Evolutionary conservation across 2,329 filamentous ascomycete species (phyloP).

Genomic region (Periconia digitata): DNA sequence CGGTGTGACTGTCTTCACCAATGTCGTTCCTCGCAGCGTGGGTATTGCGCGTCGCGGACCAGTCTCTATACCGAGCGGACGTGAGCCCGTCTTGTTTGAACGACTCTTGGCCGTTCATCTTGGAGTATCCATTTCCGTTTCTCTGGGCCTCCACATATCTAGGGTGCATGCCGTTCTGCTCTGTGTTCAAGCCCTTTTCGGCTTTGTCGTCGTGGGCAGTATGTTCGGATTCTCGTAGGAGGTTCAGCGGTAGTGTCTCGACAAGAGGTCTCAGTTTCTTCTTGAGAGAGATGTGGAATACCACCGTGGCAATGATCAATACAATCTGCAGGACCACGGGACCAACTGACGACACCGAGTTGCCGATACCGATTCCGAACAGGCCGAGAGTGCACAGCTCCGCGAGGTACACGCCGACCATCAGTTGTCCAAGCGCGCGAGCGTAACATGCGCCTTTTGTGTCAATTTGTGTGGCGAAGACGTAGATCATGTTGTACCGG

Average conservation of each 20-base stretch:
- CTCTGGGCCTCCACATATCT: too few species aligned
- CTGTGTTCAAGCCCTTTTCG: slow-evolving; percentile 6
- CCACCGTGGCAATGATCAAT: slow-evolving; percentile 43
- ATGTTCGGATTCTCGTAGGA: slow-evolving; percentile 23
- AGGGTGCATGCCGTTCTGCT: slow-evolving; percentile 8
- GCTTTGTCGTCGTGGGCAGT: slow-evolving; percentile 22
- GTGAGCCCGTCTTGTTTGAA: too few species aligned
- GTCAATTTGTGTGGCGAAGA: slow-evolving; percentile 50
- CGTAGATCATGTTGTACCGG: slow-evolving; percentile 53
- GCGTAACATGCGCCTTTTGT: slow-evolving; percentile 51
- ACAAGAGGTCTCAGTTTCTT: slow-evolving; percentile 33
- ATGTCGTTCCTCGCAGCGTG: slow-evolving; percentile 13
- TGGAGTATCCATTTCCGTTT: too few species aligned
- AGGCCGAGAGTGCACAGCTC: slow-evolving; percentile 53
- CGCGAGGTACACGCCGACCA: slow-evolving; percentile 51
- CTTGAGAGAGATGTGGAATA: slow-evolving; percentile 44
- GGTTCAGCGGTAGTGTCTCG: slow-evolving; percentile 25
- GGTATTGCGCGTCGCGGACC: too few species aligned
- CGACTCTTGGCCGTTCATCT: too few species aligned
- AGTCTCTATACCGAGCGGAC: too few species aligned
- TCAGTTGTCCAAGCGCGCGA: slow-evolving; percentile 50
- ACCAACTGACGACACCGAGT: slow-evolving; percentile 37
- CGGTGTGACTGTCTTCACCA: slow-evolving; percentile 17
- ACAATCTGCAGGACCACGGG: slow-evolving; percentile 48
- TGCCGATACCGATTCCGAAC: slow-evolving; percentile 45